Evolutionary conservation across 352 stramenopile species (phyloP), one percentile per base, ranked within the genome.

Genomic region (Thraustochytrium sp.): DNA sequence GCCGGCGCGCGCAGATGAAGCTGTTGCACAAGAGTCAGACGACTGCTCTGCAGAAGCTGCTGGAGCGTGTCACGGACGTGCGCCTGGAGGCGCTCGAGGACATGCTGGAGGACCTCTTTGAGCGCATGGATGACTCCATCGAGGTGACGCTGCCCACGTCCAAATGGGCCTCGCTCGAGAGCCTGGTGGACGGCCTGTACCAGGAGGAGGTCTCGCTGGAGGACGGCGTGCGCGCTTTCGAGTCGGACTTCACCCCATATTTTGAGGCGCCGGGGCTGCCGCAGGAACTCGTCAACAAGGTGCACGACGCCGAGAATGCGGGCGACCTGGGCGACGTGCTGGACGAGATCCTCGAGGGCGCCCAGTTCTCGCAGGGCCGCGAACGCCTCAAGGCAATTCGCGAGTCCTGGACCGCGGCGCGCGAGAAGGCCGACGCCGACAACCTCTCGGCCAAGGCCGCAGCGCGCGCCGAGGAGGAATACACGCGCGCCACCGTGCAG

Each of bases 101-200:
- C 18, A 80, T 80, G 68, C 68, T 80, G 21, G 53, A 80, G 31
- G 68, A 80, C 44, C 68, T 80, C 48, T 80, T 80, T 38, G 68
- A 68, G 37, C 68, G 68, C 68, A 53, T 80, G 53, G 42, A 68
- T 29, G 53, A 64, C 2, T 80, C 68, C 0, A 48, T 80, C 48
- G 68, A 80, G 53, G 68, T 80, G 21, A 37, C n/a, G 9, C 53
- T 80, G 11, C 68, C 68, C 4, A n/a, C 4, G 0, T 23, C 5
- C 26, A 55, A 55, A 42, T 80, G 68, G 68, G 13, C 34, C 16
- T 5, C 5, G n/a, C 42, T 80, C 23, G 68, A 80, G 53, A 53
- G 9, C 31, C 68, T 80, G 26, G 68, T 80, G 36, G 68, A 80
- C 42, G 18, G 16, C 31, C 51, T 80, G 48, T 80, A 80, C 53